These are phyloP conservation scores for Podaxis sp. DNA, from an alignment of 768 basidiomycete genomes.

Conservation along the genomic window DNA sequence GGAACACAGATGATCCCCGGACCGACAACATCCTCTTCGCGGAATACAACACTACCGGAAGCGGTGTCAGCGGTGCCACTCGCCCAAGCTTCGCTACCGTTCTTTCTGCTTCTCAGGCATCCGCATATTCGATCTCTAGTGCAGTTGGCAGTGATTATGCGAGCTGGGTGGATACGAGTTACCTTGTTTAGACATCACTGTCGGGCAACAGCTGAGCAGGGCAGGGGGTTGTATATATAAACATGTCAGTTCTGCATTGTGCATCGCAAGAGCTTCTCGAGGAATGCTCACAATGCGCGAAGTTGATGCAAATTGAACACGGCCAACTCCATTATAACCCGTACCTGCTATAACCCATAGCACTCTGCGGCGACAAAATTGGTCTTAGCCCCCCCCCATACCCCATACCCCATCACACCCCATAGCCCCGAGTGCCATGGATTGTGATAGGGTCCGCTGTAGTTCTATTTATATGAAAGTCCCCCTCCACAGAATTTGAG, in stretches of 20 bases:
- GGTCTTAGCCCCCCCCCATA: too few species aligned
- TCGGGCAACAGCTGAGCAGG: background rate
- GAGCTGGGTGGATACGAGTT: constrained; percentile 44
- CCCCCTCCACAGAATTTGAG: too few species aligned
- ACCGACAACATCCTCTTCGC: constrained; percentile 47
- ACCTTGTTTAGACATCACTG: constrained; percentile 27
- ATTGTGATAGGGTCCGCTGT: too few species aligned
- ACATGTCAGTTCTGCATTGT: background rate
- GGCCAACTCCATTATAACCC: too few species aligned
- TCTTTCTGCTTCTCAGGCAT: constrained; percentile 36
- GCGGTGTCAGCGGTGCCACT: constrained; percentile 33
- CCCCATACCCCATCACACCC: too few species aligned
- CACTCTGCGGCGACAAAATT: too few species aligned
- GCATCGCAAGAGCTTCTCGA: too few species aligned
- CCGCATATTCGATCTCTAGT: constrained; percentile 39
- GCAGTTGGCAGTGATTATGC: constrained; percentile 46
- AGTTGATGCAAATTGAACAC: too few species aligned
- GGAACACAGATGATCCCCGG: constrained; percentile 35
- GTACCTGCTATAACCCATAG: too few species aligned
- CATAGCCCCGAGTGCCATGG: too few species aligned
- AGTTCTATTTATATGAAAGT: too few species aligned
- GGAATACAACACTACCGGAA: constrained; percentile 45
- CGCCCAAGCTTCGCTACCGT: constrained; percentile 42
- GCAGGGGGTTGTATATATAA: background rate
- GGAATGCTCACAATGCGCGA: too few species aligned